Conservation (phyloP, 345 rosid genomes). For the Euphorbia peplus region DNA sequence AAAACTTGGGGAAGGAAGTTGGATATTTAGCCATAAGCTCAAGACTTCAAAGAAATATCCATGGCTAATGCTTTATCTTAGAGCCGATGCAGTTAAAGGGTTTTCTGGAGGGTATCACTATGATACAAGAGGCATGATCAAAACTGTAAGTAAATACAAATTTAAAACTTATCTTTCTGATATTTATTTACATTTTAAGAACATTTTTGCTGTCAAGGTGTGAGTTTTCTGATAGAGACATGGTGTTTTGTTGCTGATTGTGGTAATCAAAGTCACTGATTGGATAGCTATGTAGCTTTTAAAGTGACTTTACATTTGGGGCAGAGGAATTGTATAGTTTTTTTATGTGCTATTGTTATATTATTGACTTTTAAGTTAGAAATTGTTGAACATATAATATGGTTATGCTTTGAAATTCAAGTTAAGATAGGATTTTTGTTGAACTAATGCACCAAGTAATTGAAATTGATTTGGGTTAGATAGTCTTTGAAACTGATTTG, state of each 20-base stretch:
- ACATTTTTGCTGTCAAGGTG: background rate
- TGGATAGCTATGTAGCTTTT: background rate
- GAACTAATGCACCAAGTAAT: background rate
- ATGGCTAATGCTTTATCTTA: constrained; percentile 34
- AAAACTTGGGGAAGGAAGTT: constrained; percentile 16
- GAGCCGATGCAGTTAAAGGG: constrained; percentile 35
- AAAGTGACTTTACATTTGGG: constrained; percentile 15
- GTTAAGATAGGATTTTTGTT: background rate
- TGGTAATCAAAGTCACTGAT: background rate
- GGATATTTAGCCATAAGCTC: constrained; percentile 31
- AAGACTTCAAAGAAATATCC: constrained; percentile 37
- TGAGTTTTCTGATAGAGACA: constrained; percentile 5
- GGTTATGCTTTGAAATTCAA: background rate
- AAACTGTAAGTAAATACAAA: constrained; percentile 21
- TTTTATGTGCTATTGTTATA: background rate
- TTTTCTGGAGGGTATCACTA: constrained; percentile 36
- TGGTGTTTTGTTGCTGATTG: constrained; percentile 12
- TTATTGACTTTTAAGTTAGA: background rate
- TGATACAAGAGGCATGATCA: constrained; percentile 35
- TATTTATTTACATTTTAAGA: background rate
- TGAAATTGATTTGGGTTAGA: background rate
- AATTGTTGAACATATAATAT: background rate
- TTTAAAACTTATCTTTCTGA: background rate
- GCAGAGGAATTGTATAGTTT: background rate
- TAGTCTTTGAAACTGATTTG: background rate